A percentile compares a stretch with the other conserved stretches of the same genome.
These are phyloP conservation scores for Parachaetomium inaequale DNA, from an alignment of 495 filamentous ascomycete genomes.

Conservation along the genomic window DNA sequence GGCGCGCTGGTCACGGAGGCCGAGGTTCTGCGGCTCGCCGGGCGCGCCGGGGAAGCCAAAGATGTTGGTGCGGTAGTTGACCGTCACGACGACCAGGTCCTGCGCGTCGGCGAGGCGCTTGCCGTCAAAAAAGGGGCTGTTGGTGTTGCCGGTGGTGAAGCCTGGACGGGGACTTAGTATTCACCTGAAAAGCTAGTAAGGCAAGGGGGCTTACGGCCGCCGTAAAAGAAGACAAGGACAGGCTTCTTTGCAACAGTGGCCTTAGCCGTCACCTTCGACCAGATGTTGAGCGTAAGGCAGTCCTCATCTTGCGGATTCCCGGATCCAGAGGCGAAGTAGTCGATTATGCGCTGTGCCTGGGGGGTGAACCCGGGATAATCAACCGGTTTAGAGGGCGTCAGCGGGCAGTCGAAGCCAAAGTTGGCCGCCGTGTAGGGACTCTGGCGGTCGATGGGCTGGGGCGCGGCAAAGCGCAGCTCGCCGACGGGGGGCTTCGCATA, in stretches of 20 bases:
- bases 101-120: conserved; percentile 33
- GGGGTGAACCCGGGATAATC: conserved; percentile 23
- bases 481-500: conserved; percentile 13
- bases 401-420: conserved; percentile 22
- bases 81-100: conserved; percentile 32
- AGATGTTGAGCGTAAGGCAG: conserved; percentile 54
- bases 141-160: conserved; percentile 52
- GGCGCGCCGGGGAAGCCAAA: conserved; percentile 28
- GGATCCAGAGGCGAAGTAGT: conserved; percentile 21
- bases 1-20: conserved; percentile 30
- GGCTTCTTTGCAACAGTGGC: conserved; percentile 19
- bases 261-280: conserved; percentile 28
- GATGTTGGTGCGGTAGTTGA: conserved; percentile 32
- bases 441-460: conserved; percentile 8
- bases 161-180: not conserved
- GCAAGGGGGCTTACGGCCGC: conserved; percentile 28
- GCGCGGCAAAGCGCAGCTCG: conserved; percentile 9
- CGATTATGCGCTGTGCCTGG: conserved; percentile 25
- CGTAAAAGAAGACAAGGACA: conserved; percentile 31
- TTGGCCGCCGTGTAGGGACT: conserved; percentile 16
- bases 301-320: conserved; percentile 42
- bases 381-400: conserved; percentile 20
- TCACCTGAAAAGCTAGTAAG: not conserved
- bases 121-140: conserved; percentile 23
- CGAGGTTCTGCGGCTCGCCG: conserved; percentile 26